phyloP scores from a whole-genome alignment of 73 alveolate species.

The Paramecium caudatum region DNA sequence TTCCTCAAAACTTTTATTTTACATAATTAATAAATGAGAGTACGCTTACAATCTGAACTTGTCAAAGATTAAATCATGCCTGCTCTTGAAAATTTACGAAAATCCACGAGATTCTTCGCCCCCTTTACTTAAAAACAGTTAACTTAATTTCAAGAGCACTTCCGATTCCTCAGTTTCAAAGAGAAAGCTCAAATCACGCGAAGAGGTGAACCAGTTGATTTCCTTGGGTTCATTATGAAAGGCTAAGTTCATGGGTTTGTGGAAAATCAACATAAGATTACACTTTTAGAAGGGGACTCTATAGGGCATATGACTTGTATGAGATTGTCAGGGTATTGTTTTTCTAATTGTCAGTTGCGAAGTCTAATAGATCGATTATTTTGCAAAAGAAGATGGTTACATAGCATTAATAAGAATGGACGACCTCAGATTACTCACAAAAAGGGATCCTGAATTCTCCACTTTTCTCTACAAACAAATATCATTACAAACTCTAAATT shows the following conservation, averaged over 20 bases:
- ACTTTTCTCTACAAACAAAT: neutral
- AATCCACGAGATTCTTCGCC: conserved; percentile 28
- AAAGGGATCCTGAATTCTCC: conserved; percentile 35
- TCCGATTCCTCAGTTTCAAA: conserved; percentile 46
- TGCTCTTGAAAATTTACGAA: conserved; percentile 53
- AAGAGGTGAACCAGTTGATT: conserved; percentile 64
- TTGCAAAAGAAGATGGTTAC: conserved; percentile 64
- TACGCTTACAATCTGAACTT: conserved; percentile 34
- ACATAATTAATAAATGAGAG: conserved; percentile 4
- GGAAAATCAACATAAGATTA: conserved; percentile 7
- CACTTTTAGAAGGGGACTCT: conserved; percentile 3
- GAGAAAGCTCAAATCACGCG: conserved; percentile 42
- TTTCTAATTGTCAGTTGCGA: conserved; percentile 3
- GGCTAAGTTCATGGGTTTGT: neutral
- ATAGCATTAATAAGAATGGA: conserved; percentile 43
- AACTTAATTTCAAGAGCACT: neutral
- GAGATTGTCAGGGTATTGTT: neutral
- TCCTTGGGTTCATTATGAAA: conserved; percentile 35
- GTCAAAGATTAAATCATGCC: conserved; percentile 55
- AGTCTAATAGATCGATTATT: conserved; percentile 23
- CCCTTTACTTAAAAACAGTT: conserved; percentile 6
- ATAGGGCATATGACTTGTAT: conserved; percentile 36
- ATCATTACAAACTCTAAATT: neutral
- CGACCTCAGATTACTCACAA: conserved; percentile 7
- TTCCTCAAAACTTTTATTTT: neutral